Percentiles rank a stretch among this genome's conserved stretches.
phyloP scores from a whole-genome alignment of 257 asterid genomes.

The Capsicum baccatum region DNA sequence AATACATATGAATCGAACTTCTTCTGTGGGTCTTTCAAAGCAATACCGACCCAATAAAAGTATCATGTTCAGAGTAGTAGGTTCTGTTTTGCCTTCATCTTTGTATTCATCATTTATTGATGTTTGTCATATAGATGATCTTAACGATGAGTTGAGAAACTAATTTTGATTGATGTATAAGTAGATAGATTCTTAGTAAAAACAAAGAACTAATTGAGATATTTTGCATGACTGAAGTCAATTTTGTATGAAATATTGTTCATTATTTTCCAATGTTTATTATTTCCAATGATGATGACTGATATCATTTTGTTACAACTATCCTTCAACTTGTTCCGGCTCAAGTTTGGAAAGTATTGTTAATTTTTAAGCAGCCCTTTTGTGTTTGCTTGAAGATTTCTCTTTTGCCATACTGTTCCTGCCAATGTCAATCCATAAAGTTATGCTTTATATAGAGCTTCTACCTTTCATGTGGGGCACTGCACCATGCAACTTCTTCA shows the following conservation, averaged over 20 bases:
- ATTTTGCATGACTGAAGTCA: not conserved
- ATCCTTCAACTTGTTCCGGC: too few species aligned
- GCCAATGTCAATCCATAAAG: too few species aligned
- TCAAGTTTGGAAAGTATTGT: too few species aligned
- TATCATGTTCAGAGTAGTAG: conserved; percentile 3
- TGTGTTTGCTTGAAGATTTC: too few species aligned
- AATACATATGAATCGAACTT: not conserved
- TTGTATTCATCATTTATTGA: not conserved
- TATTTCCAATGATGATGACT: too few species aligned
- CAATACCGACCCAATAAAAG: not conserved
- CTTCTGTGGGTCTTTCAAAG: not conserved
- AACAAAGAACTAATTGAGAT: not conserved
- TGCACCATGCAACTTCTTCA: too few species aligned
- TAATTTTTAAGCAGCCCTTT: too few species aligned
- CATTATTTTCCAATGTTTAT: not conserved
- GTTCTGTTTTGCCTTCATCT: not conserved
- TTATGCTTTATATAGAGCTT: too few species aligned
- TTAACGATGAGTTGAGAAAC: not conserved
- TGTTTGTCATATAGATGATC: not conserved
- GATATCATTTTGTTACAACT: too few species aligned
- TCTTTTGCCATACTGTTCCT: too few species aligned
- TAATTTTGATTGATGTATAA: not conserved
- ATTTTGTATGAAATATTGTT: not conserved
- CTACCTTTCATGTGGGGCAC: too few species aligned
- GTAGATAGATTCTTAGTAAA: not conserved